These are phyloP conservation scores for Boletellus ananiceps DNA, from an alignment of 768 basidiomycete species.

Conservation along the genomic window DNA sequence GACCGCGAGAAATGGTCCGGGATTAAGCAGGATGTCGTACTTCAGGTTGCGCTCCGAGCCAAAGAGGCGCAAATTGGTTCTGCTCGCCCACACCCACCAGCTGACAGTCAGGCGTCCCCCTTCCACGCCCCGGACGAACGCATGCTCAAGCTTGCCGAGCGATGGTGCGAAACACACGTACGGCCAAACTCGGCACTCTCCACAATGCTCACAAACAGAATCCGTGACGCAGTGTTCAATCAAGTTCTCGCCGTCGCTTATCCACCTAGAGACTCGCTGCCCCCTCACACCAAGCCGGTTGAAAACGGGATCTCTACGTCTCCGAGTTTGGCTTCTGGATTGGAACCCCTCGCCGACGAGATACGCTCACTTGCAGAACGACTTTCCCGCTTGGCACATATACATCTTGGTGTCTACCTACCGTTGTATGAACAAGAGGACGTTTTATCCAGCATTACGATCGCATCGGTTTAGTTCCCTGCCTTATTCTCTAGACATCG, in stretches of 20 bases:
- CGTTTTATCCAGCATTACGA: conserved; percentile 23
- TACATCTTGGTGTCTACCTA: conserved; percentile 73
- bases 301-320: conserved; percentile 15
- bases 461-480: conserved; percentile 14
- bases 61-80: conserved; percentile 37
- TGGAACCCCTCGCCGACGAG: conserved; percentile 71
- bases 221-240: conserved; percentile 60
- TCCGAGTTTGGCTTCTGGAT: conserved; percentile 44
- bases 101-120: conserved; percentile 21
- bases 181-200: conserved; percentile 55
- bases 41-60: conserved; percentile 74
- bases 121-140: conserved; percentile 43
- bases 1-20: conserved; percentile 51
- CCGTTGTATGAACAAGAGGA: conserved; percentile 71
- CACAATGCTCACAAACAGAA: conserved; percentile 54
- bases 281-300: conserved; percentile 26
- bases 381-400: conserved; percentile 64
- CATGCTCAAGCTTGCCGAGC: conserved; percentile 55
- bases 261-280: conserved; percentile 40
- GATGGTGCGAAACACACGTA: conserved; percentile 70
- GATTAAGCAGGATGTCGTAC: conserved; percentile 59
- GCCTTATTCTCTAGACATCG: conserved; percentile 22
- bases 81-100: conserved; percentile 23
- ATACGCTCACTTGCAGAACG: conserved; percentile 61
- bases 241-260: conserved; percentile 52